Base-by-base conservation (phyloP, 495 filamentous ascomycete genomes). In the Chaetomium cochliodes region DNA sequence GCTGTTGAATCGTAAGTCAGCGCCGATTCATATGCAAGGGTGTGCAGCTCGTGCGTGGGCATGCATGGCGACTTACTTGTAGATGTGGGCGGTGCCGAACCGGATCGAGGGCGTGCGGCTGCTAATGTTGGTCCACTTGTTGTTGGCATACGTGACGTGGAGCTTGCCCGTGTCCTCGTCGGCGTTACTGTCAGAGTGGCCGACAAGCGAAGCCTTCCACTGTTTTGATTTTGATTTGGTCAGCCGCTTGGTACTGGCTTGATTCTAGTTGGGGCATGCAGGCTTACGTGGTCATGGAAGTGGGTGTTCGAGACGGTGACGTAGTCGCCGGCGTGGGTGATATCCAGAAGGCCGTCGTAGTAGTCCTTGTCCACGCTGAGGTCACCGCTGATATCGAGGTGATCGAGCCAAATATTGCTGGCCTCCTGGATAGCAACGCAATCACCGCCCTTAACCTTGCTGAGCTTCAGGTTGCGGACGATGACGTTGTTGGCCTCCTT, bases 141-240 rank as follows among this genome's bases (percentile, higher is more conserved):
- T 41, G 54, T 57, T 57, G 54, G 54, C 54, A 18, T 57, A 57
- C 11, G 54, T 57, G 15, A 57, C 54, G 22, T 25, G 54, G n/a
- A 57, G 54, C 54, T 12, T 57, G 54, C 54, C 54, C 20, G 54
- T 41, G 54, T 57, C 54, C 20, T 57, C 54, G 5, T 13, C 37
- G 20, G 33, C 33, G 54, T 57, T 57, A 33, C 33, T 57, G 54
- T 57, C 54, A 1, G 54, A 57, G 54, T 57, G 54, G 54, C 54
- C 54, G 54, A 57, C 54, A 4, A 57, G 54, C n/a, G 54, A 57
- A 57, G 33, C 54, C 54, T 57, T 57, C 54, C 54, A 57, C 54
- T 57, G 12, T 57, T 57, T n/a, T 18, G 54, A 3, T 5, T 23
- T 22, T 37, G 33, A 4, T 41, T 54, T 37, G 28, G 20, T 57